Base-by-base conservation (phyloP, 2,329 filamentous ascomycete genomes). In the Ceratocystis colombiana region DNA sequence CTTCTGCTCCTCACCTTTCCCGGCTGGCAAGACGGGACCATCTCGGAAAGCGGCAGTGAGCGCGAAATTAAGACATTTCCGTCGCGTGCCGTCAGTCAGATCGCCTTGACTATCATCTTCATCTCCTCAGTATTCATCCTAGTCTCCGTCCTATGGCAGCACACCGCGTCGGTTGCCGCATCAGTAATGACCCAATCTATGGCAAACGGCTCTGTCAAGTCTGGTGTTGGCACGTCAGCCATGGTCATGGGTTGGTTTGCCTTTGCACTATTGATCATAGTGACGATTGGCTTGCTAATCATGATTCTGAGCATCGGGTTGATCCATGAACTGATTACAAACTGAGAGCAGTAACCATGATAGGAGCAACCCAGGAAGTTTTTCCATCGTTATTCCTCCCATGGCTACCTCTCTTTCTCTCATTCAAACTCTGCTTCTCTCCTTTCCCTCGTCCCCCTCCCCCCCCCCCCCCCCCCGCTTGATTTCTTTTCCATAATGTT, bases 221-320 rank as follows among this genome's bases (percentile, higher is more conserved):
- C 87, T 66, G 92, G 92, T 44, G 90, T 96, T 12, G 92, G 92
- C n/a, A 92, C 90, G 62, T 89, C 88, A 48, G 93, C 94, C 66
- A 97, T 99, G 90, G 89, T 96, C 20, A 81, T 99, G 73, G 94
- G 94, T 68, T 99, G 94, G 94, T 97, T 99, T 77, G 89, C 90
- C 53, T 97, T 99, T 73, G 88, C 89, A 25, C 76, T 97, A 64
- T 81, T 99, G 70, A 96, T 99, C 72, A 88, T 97, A 69, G 93
- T 97, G 64, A 97, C 93, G 62, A 94, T 97, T 73, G 94, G 93
- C 66, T 77, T 97, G 76, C 79, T 99, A 69, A 88, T 96, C 73
- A 97, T 97, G 91, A 96, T 96, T 72, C 79, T 97, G 75, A 96
- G 91, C 77, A 94, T 96, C 74, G 84, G 87, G 71, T 82, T 96